Base-by-base conservation (phyloP, 768 basidiomycete species). In the Phylloporus arenicola region DNA sequence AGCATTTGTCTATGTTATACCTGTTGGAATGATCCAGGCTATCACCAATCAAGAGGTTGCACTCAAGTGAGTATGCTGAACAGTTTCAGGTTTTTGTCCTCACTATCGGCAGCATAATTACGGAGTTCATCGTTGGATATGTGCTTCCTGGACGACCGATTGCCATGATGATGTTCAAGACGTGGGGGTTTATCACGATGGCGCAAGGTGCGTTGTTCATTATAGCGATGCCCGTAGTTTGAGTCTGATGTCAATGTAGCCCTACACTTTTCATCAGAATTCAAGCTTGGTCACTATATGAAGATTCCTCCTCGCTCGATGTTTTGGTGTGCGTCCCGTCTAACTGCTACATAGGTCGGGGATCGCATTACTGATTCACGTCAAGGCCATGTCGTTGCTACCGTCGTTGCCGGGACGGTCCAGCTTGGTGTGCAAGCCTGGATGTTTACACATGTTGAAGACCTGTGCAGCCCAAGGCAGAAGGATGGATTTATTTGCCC, bases 101-200 rank as follows among this genome's bases (percentile, higher is more conserved):
- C 55, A 63, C 8, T 6, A 7, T 39, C 19, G 6, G 43, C 30
- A 63, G 62, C 60, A 86, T 89, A 30, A 79, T 90, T 50, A 81
- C 86, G 0, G 47, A 48, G 11, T 33, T 89, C 29, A 76, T 89
- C 34, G 75, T 83, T 45, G 86, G 87, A 16, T 70, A 68, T 41
- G 61, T 69, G 9, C 64, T 76, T 17, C 76, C 76, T 58, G 87
- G 87, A 14, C 77, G 76, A 46, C 84, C 87, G 3, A 76, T 87
- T 53, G 85, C 86, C 0, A 81, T 86, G 79, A 84, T 88, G 85
- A 81, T 87, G 78, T 86, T 83, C 72, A 84, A 83, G 69, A 83
- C 77, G 6, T 86, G 77, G 69, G 82, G 81, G 14, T 86, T 84
- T 60, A 77, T 83, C 42, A 79, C 82, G 1, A 79, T 83, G 80